Conservation (phyloP, 129 eudicot species). For the Helichrysum umbraculigerum region DNA sequence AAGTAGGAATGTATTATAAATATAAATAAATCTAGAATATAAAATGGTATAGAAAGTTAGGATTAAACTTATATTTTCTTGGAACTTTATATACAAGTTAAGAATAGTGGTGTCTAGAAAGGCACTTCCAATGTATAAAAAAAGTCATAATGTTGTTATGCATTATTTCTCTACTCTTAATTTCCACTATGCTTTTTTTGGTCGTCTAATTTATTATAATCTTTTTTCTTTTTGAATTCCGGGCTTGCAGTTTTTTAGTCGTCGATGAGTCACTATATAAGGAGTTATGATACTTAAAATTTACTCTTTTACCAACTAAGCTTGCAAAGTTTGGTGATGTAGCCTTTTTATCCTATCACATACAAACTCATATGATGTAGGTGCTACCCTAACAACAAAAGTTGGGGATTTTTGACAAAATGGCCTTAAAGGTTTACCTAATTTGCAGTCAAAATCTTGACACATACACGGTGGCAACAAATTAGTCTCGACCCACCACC, state of each 20-base stretch:
- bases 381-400: constrained; percentile 29
- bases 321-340: constrained; percentile 37
- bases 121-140: no score
- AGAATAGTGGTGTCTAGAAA: constrained; percentile 19
- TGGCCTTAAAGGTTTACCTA: constrained; percentile 15
- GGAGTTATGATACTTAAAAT: constrained; percentile 33
- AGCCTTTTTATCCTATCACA: constrained; percentile 25
- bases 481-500: no score
- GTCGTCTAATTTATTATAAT: no score
- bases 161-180: no score
- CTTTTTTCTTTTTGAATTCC: no score
- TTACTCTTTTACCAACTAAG: constrained; percentile 33
- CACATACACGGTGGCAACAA: not conserved
- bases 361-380: constrained; percentile 34
- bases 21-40: not conserved
- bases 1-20: constrained; percentile 9
- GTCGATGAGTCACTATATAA: no score
- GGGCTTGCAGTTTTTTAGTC: no score
- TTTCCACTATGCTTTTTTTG: no score
- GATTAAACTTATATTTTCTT: constrained; percentile 16
- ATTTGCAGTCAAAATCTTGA: constrained; percentile 20
- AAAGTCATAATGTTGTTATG: no score
- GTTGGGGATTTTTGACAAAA: constrained; percentile 24
- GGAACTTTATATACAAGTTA: constrained; percentile 2
- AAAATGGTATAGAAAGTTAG: constrained; percentile 15